Base-by-base conservation (phyloP, 768 basidiomycete species). In the Panus rudis region DNA sequence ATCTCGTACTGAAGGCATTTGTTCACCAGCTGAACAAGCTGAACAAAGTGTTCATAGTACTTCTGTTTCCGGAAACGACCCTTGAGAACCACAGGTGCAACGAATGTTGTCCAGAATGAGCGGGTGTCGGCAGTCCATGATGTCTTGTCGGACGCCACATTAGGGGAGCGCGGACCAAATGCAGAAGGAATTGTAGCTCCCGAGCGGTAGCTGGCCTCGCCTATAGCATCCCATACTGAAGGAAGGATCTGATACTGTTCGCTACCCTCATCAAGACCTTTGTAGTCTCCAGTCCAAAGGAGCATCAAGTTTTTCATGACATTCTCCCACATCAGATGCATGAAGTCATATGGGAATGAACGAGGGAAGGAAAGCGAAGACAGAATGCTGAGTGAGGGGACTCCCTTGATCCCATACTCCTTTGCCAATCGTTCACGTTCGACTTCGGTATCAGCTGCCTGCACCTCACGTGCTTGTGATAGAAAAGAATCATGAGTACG, bases 321-420 rank as follows among this genome's bases (percentile, higher is more conserved):
- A 46, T 76, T 76, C 46, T 72, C 70, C 50, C 55, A 68, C 19
- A 75, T 55, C 0, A 71, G 59, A 40, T 78, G 73, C 67, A 76
- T 73, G 55, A 73, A 70, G 39, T 76, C 72, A 46, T 66, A 65
- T 0, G 71, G 71, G 17, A 71, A 68, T 11, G 66, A 67, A 3
- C 16, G 1, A 1, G 73, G 65, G 47, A 71, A 67, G 4, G 53
- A 53, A 17, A 72, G 44, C 0, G 63, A 68, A 1, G 51, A 39
- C 1, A 72, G 58, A 13, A 20, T 11, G 7, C 46, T 43, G 17
- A 72, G 61, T 0, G 66, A 25, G 3, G 70, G 51, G 13, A 56
- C 16, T 22, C 56, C 46, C 41, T 55, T 53, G 51, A 55, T 47
- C 12, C 50, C 48, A 43, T 47, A 52, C 37, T 47, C n/a, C 21